Evolutionary conservation across 2,329 filamentous ascomycete genomes (phyloP).

Genomic region (Neofusicoccum sp.): DNA sequence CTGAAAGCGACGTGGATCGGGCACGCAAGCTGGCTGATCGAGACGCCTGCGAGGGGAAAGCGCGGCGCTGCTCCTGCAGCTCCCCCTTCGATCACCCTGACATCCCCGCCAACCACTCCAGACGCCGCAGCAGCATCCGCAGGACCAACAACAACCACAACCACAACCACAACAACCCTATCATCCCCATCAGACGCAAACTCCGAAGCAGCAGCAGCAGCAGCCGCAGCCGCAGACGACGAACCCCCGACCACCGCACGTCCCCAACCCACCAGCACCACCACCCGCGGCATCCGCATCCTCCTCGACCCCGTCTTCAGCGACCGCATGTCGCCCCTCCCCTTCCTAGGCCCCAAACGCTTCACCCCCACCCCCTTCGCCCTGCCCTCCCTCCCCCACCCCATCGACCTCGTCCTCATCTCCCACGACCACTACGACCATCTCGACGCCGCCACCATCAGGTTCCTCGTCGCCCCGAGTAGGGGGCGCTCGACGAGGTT

Average conservation of each 20-base stretch:
- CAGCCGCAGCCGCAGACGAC: neutral
- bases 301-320: slow-evolving; percentile 56
- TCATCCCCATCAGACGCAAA: neutral
- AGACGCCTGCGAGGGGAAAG: slow-evolving; percentile 29
- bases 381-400: slow-evolving; percentile 49
- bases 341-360: slow-evolving; percentile 50
- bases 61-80: neutral
- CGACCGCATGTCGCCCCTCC: slow-evolving; percentile 48
- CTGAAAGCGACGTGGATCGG: slow-evolving; percentile 53
- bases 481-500: slow-evolving; percentile 33
- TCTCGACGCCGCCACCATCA: slow-evolving; percentile 48
- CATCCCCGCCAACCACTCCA: neutral
- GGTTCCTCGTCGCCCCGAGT: slow-evolving; percentile 21
- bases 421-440: slow-evolving; percentile 60
- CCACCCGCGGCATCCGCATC: slow-evolving; percentile 43
- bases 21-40: slow-evolving; percentile 51
- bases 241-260: no score
- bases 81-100: slow-evolving; percentile 9
- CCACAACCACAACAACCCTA: neutral
- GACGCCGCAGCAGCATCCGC: no score
- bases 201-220: neutral
- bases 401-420: slow-evolving; percentile 51
- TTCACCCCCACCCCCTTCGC: slow-evolving; percentile 53
- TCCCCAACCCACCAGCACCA: no score
- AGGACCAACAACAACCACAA: no score